phyloP scores from a whole-genome alignment of 768 basidiomycete genomes.

The Rhodotorula paludigena region DNA sequence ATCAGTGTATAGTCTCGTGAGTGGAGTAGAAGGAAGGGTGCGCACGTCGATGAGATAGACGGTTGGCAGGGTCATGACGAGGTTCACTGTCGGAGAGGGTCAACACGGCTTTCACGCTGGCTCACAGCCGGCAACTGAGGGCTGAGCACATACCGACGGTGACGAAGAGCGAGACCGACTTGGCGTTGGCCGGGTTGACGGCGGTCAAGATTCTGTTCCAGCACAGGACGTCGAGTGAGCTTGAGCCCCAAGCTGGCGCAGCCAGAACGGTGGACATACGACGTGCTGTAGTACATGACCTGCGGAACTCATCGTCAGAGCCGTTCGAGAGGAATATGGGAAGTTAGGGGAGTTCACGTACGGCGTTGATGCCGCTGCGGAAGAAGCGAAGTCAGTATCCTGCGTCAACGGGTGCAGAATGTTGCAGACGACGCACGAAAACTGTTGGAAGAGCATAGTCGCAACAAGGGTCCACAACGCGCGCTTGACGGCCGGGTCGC shows the following conservation, averaged over 20 bases:
- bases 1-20: not conserved
- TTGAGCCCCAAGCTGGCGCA: too few species aligned
- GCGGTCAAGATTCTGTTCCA: constrained; percentile 70
- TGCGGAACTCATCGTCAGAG: constrained; percentile 42
- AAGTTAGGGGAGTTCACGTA: too few species aligned
- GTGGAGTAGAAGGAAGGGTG: not conserved
- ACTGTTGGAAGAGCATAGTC: constrained; percentile 70
- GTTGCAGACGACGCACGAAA: constrained; percentile 63
- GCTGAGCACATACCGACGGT: constrained; percentile 14
- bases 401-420: too few species aligned
- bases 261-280: not conserved
- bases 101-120: not conserved
- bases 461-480: constrained; percentile 65
- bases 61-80: constrained; percentile 50
- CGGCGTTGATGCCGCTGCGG: constrained; percentile 57
- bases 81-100: constrained; percentile 44
- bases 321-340: not conserved
- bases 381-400: not conserved
- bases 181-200: constrained; percentile 27
- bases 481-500: constrained; percentile 49
- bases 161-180: constrained; percentile 30
- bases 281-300: constrained; percentile 67
- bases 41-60: constrained; percentile 50
- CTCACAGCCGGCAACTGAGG: not conserved
- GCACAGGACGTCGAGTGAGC: not conserved